Base-by-base conservation (phyloP, 2,329 filamentous ascomycete species). In the Triangularia verruculosa region DNA sequence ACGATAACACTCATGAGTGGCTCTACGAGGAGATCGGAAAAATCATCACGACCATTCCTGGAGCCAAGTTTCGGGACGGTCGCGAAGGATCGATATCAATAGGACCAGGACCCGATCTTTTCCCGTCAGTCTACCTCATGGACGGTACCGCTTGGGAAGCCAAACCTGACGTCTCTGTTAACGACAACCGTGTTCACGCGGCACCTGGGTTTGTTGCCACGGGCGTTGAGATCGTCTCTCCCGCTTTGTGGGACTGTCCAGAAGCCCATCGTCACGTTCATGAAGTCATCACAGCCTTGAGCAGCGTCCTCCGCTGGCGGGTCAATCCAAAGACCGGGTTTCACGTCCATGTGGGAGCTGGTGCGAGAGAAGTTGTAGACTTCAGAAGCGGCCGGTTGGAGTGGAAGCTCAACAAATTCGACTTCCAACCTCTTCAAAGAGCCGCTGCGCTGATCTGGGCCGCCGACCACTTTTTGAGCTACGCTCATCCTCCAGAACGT, bases 361-460 rank as follows among this genome's bases (percentile, higher is more conserved):
- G 55, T 15, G 4, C 17, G 2, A 11, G 17, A 13, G 4, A 39
- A 28, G 30, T 32, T 11, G 30, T 9, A 20, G n/a, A 47, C 11
- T 3, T 2, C 27, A 27, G 20, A 57, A 5, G 11, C 25, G 54
- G 27, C 13, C 4, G 12, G 9, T 25, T 25, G 27, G 43, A 34
- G 2, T 17, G 13, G 15, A 32, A 5, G 30, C 20, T 1, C 22
- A 25, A 5, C 47, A 58, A 39, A 20, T 60, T 61, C 57, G 15
- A 43, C 2, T 27, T 59, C 22, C 1, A 43, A 2, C 15, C 51
- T 3, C 53, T 67, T 22, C 63, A 63, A 27, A 62, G 64, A 2
- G 64, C 65, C 1, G 65, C 64, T 12, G 64, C 65, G n/a, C 63
- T 69, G 15, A 53, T 66, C 13, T 69, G 68, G 68, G 66, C 66